These are phyloP conservation scores for Musa acuminata DNA, from an alignment of 176 grass and related monocot species.

Conservation along the genomic window DNA sequence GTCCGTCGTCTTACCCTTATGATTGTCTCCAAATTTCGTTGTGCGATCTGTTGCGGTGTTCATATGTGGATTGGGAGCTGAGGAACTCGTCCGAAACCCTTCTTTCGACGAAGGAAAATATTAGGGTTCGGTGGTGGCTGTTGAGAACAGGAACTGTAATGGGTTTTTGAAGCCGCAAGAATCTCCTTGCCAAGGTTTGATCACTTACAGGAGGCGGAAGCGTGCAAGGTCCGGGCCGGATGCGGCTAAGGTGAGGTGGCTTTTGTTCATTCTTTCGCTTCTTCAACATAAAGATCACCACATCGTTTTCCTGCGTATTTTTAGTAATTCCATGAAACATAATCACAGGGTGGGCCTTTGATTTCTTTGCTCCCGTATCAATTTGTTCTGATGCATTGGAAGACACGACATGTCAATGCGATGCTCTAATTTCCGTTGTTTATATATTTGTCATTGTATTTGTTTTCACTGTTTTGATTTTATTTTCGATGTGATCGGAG, in stretches of 20 bases:
- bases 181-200: slow-evolving; percentile 11
- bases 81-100: slow-evolving; percentile 18
- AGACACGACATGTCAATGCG: background rate
- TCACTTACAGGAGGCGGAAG: slow-evolving; percentile 27
- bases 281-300: background rate
- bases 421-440: background rate
- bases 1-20: too few relatives aligned
- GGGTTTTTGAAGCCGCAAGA: slow-evolving; percentile 8
- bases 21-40: too few relatives aligned
- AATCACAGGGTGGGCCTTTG: background rate
- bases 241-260: background rate
- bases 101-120: background rate
- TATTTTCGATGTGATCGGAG: background rate
- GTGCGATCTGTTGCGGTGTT: too few relatives aligned
- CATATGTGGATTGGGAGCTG: background rate
- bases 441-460: background rate
- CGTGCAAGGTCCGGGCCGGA: background rate
- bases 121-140: slow-evolving; percentile 2
- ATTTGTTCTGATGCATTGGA: background rate
- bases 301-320: background rate
- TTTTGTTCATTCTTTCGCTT: background rate
- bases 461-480: background rate
- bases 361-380: background rate
- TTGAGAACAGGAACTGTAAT: slow-evolving; percentile 1
- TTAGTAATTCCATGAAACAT: background rate